Evolutionary conservation across 2,329 filamentous ascomycete genomes (phyloP).

Genomic region (Fusarium sp.): DNA sequence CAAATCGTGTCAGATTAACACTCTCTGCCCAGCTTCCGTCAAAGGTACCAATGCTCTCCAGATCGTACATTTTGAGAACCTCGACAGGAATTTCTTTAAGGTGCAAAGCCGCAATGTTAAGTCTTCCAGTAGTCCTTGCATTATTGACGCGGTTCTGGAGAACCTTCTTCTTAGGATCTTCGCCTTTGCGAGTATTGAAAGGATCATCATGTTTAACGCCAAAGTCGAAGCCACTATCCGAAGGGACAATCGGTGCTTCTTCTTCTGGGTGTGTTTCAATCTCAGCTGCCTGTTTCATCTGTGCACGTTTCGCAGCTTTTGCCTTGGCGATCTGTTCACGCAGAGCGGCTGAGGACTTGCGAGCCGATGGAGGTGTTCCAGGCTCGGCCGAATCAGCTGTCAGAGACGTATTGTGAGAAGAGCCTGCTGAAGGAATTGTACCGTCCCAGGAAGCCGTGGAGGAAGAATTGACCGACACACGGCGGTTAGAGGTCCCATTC

Average conservation of each 20-base stretch:
- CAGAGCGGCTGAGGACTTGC: conserved; percentile 81
- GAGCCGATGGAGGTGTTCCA: conserved; percentile 41
- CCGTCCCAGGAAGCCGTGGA: conserved; percentile 44
- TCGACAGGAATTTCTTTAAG: conserved; percentile 82
- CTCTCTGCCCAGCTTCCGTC: conserved; percentile 87
- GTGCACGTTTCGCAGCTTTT: conserved; percentile 78
- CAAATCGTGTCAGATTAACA: conserved; percentile 84
- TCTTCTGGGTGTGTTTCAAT: conserved; percentile 11
- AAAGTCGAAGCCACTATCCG: conserved; percentile 58
- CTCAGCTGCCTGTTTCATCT: conserved; percentile 48
- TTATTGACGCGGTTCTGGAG: conserved; percentile 76
- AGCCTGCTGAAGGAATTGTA: conserved; percentile 37
- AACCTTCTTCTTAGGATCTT: conserved; percentile 69
- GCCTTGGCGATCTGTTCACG: conserved; percentile 94
- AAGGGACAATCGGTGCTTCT: conserved; percentile 54
- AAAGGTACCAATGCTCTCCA: conserved; percentile 70
- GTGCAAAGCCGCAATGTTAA: conserved; percentile 89
- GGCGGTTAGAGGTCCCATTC: conserved; percentile 7
- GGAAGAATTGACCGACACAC: conserved; percentile 27
- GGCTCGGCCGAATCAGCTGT: conserved; percentile 24
- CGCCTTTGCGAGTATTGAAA: conserved; percentile 72
- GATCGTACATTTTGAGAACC: conserved; percentile 90
- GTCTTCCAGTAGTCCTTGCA: conserved; percentile 78
- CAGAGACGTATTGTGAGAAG: conserved; percentile 20
- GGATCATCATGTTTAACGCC: conserved; percentile 67